Conservation (phyloP, 139 green algal species). For the Coccomyxa sp. region DNA sequence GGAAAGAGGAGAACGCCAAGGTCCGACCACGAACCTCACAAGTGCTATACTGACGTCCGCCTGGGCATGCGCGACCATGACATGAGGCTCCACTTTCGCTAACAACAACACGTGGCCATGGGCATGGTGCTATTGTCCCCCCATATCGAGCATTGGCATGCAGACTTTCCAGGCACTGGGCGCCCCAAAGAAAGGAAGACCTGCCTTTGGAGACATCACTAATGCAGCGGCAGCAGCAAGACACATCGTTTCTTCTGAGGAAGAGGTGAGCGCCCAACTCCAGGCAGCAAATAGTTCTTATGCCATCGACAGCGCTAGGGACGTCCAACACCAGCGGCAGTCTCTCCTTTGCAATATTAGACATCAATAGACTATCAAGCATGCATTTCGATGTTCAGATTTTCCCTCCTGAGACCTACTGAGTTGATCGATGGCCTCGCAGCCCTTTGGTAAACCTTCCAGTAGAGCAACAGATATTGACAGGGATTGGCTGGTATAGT, state of each 20-base stretch:
- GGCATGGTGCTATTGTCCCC: background rate
- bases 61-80: background rate
- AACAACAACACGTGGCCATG: background rate
- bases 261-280: slow-evolving; percentile 8
- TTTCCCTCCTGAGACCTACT: too few species aligned
- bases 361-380: too few species aligned
- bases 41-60: background rate
- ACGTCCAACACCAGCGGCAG: too few species aligned
- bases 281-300: too few species aligned
- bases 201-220: slow-evolving; percentile 28
- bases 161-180: slow-evolving; percentile 1
- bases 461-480: too few species aligned
- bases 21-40: background rate
- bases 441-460: too few species aligned
- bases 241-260: background rate
- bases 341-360: too few species aligned
- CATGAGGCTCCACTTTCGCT: background rate
- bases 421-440: too few species aligned
- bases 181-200: slow-evolving; percentile 13
- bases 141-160: too few species aligned
- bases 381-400: too few species aligned
- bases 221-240: slow-evolving; percentile 4
- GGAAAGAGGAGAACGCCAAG: slow-evolving; percentile 14
- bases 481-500: too few species aligned
- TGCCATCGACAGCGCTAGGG: too few species aligned